A percentile compares a stretch with the other conserved stretches of the same genome.
phyloP scores from a whole-genome alignment of 495 filamentous ascomycete genomes.

The Collariella sp. region DNA sequence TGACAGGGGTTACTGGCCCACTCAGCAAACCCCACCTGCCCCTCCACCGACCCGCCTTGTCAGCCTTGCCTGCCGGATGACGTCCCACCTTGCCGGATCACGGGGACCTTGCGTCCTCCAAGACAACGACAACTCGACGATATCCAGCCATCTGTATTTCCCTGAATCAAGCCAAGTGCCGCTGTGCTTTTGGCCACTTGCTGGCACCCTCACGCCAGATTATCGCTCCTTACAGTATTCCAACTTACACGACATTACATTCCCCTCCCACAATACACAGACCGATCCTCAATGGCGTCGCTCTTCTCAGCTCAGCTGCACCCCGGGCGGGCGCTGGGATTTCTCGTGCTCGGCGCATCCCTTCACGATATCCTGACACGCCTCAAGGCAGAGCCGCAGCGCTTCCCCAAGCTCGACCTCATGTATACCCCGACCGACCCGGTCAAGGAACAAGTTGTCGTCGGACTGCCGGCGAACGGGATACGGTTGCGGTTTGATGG shows the following conservation, averaged over 20 bases:
- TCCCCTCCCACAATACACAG: not conserved
- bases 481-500: conserved; percentile 89
- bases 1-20: not conserved
- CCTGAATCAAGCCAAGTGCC: too few relatives aligned
- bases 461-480: conserved; percentile 75
- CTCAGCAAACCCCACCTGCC: conserved; percentile 9
- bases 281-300: conserved; percentile 34
- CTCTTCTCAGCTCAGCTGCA: conserved; percentile 59
- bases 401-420: conserved; percentile 75
- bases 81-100: conserved; percentile 10
- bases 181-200: too few relatives aligned
- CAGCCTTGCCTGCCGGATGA: conserved; percentile 12
- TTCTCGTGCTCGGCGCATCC: conserved; percentile 79
- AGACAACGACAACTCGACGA: too few relatives aligned
- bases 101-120: not conserved
- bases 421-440: conserved; percentile 64
- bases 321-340: conserved; percentile 69
- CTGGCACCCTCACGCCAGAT: too few relatives aligned
- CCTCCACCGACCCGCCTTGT: conserved; percentile 8
- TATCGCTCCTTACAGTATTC: not conserved
- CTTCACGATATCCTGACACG: conserved; percentile 79
- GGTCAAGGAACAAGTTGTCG: conserved; percentile 57
- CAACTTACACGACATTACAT: not conserved
- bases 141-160: not conserved
- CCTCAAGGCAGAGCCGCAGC: conserved; percentile 72